phyloP scores from a whole-genome alignment of 2,329 filamentous ascomycete species.

The Aspergillus awamori region DNA sequence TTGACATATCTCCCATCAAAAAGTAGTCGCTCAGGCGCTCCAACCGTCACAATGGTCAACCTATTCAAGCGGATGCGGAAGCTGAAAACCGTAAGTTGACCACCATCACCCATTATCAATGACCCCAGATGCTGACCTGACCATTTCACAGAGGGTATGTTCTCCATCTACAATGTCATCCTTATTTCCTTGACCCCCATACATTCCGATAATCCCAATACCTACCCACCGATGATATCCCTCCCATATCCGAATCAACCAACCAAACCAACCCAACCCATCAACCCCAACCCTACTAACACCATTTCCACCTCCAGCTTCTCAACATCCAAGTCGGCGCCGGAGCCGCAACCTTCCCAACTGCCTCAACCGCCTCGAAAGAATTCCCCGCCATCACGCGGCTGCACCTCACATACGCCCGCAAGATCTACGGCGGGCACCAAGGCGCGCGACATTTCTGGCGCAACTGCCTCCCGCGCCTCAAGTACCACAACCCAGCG shows the following conservation, averaged over 20 bases:
- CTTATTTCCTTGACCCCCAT: not conserved
- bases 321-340: slow-evolving; percentile 76
- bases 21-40: slow-evolving; percentile 1
- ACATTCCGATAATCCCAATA: not conserved
- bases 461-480: slow-evolving; percentile 74
- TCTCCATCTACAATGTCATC: not conserved
- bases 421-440: slow-evolving; percentile 45
- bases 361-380: slow-evolving; percentile 31
- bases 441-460: slow-evolving; percentile 76
- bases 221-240: not conserved
- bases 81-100: slow-evolving; percentile 64
- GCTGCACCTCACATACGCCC: slow-evolving; percentile 49
- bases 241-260: not conserved
- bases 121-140: slow-evolving; percentile 2
- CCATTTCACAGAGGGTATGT: slow-evolving; percentile 34
- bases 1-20: not conserved
- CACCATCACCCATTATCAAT: not conserved
- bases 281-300: not conserved
- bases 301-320: slow-evolving; percentile 55
- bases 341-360: slow-evolving; percentile 78
- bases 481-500: slow-evolving; percentile 93
- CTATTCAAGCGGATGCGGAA: slow-evolving; percentile 69
- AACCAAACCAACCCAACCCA: not conserved
- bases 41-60: slow-evolving; percentile 47
- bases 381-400: slow-evolving; percentile 45